phyloP scores from a whole-genome alignment of 2,329 filamentous ascomycete species.

The Penicillium sp. region DNA sequence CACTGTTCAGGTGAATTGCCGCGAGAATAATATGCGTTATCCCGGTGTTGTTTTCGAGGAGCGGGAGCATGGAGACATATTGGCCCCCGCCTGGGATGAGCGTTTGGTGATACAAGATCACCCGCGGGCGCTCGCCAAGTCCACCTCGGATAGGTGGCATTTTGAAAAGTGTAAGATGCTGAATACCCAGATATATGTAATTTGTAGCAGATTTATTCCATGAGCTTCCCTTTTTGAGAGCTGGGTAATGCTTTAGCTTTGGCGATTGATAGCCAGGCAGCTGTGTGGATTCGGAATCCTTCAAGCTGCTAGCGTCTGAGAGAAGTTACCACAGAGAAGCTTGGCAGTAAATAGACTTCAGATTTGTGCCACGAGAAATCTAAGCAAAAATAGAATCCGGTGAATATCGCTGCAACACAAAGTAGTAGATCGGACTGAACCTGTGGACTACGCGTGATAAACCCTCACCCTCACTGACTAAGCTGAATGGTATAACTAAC shows the following conservation, averaged over 20 bases:
- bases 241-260: background rate
- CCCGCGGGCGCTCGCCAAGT: slow-evolving; percentile 31
- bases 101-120: slow-evolving; percentile 62
- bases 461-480: background rate
- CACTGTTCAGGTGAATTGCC: slow-evolving; percentile 76
- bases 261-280: background rate
- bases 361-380: background rate
- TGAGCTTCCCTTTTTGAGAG: background rate
- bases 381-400: background rate
- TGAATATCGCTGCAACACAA: slow-evolving; percentile 5
- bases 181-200: background rate
- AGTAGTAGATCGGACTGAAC: background rate
- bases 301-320: background rate
- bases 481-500: background rate
- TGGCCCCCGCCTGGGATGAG: slow-evolving; percentile 55
- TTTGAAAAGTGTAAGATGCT: background rate
- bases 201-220: background rate
- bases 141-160: slow-evolving; percentile 41
- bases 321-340: background rate
- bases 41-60: slow-evolving; percentile 58
- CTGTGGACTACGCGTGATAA: background rate
- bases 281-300: background rate
- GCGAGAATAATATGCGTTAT: slow-evolving; percentile 82
- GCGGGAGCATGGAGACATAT: slow-evolving; percentile 61
- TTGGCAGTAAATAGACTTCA: background rate